phyloP scores from a whole-genome alignment of 306 rosid species.

The Fragaria vesca region DNA sequence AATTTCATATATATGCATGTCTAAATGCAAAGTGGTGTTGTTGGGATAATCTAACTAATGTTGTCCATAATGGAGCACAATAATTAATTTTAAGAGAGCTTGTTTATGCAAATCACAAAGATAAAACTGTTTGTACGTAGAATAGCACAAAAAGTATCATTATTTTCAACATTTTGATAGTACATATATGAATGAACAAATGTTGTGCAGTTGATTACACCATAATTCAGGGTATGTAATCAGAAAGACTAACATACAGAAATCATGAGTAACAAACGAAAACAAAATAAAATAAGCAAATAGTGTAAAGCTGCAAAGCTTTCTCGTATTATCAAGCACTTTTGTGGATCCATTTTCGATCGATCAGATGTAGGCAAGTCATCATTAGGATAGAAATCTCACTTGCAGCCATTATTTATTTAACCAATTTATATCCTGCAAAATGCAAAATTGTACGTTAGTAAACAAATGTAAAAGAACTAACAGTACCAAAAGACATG shows the following conservation, averaged over 20 bases:
- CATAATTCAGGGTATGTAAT: background rate
- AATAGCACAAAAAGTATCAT: background rate
- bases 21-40: too few relatives aligned
- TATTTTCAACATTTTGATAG: background rate
- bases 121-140: background rate
- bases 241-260: background rate
- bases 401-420: slow-evolving; percentile 16
- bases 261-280: background rate
- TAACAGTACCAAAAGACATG: background rate
- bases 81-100: too few relatives aligned
- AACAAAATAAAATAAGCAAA: background rate
- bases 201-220: background rate
- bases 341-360: background rate
- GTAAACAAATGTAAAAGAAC: background rate
- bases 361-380: background rate
- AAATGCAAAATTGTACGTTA: background rate
- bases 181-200: background rate
- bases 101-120: too few relatives aligned
- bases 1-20: too few relatives aligned
- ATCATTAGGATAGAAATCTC: background rate
- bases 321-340: background rate
- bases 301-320: background rate
- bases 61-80: too few relatives aligned
- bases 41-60: too few relatives aligned
- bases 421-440: slow-evolving; percentile 11